A percentile compares a stretch with the other conserved stretches of the same genome.
These are phyloP conservation scores for Kodamaea sp. DNA, from an alignment of 1,139 yeast species.

Conservation along the genomic window DNA sequence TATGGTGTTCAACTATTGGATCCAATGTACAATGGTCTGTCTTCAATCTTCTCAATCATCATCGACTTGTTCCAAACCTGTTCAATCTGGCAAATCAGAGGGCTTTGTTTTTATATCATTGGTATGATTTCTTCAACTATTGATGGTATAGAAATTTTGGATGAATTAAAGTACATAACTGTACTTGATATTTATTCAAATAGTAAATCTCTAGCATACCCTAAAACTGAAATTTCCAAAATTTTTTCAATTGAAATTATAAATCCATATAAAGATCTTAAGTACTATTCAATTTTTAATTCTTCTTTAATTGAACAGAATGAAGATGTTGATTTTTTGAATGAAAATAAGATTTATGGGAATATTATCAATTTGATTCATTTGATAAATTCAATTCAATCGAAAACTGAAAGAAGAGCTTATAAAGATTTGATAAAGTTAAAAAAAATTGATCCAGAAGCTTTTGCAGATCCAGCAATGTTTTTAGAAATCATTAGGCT, in stretches of 20 bases:
- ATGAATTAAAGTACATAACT: slow-evolving; percentile 74
- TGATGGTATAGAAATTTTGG: slow-evolving; percentile 84
- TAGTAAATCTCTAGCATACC: slow-evolving; percentile 58
- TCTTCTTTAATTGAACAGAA: background rate
- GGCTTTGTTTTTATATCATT: slow-evolving; percentile 72
- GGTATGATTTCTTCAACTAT: slow-evolving; percentile 71
- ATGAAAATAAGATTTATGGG: slow-evolving; percentile 24
- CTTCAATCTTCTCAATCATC: slow-evolving; percentile 51
- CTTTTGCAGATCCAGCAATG: slow-evolving; percentile 56
- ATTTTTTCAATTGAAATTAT: slow-evolving; percentile 23
- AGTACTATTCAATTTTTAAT: slow-evolving; percentile 28
- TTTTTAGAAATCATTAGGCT: slow-evolving; percentile 59
- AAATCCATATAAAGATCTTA: slow-evolving; percentile 33
- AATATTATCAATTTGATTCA: slow-evolving; percentile 48
- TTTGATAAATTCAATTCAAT: slow-evolving; percentile 59
- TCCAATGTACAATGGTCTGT: slow-evolving; percentile 49
- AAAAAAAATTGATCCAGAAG: slow-evolving; percentile 48
- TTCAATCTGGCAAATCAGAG: slow-evolving; percentile 61
- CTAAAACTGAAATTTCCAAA: slow-evolving; percentile 24
- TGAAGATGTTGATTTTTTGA: slow-evolving; percentile 5
- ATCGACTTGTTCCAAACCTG: slow-evolving; percentile 40
- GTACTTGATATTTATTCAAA: slow-evolving; percentile 49
- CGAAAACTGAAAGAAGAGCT: slow-evolving; percentile 65
- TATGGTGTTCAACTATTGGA: slow-evolving; percentile 68
- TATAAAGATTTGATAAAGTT: slow-evolving; percentile 57